These are phyloP conservation scores for Rhizophora mangle DNA, from an alignment of 345 rosid genomes.

Conservation along the genomic window DNA sequence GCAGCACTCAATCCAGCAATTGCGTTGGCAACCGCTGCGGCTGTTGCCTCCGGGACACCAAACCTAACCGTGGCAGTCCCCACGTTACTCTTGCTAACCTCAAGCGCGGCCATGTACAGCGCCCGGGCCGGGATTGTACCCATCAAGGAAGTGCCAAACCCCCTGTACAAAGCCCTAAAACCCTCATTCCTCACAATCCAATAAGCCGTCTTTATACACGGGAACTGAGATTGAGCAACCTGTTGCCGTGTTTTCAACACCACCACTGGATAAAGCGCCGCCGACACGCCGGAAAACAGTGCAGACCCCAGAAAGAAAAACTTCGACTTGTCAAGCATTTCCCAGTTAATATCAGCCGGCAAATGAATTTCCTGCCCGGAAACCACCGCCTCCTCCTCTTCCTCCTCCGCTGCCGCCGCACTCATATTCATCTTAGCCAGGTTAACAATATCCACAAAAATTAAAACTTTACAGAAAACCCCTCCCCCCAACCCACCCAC, in stretches of 20 bases:
- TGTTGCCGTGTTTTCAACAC: slow-evolving; percentile 88
- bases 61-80: slow-evolving; percentile 61
- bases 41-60: slow-evolving; percentile 70
- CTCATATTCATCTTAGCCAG: slow-evolving; percentile 57
- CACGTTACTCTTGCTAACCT: slow-evolving; percentile 79
- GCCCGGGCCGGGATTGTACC: slow-evolving; percentile 97
- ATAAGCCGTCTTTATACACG: slow-evolving; percentile 48
- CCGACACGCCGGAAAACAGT: slow-evolving; percentile 83
- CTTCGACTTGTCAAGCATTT: slow-evolving; percentile 84
- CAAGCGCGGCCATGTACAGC: slow-evolving; percentile 80
- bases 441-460: slow-evolving; percentile 21
- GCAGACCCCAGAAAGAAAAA: slow-evolving; percentile 92
- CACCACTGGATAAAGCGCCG: slow-evolving; percentile 68
- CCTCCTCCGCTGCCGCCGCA: slow-evolving; percentile 15
- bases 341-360: slow-evolving; percentile 75
- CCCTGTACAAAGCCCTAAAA: slow-evolving; percentile 71
- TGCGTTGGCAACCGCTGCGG: slow-evolving; percentile 67
- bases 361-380: slow-evolving; percentile 51
- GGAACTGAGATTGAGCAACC: slow-evolving; percentile 53
- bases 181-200: slow-evolving; percentile 65
- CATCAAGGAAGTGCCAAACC: slow-evolving; percentile 82
- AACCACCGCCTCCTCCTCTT: slow-evolving; percentile 34
- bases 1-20: slow-evolving; percentile 85
- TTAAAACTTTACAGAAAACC: neutral
- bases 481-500: too few relatives aligned